Conservation (phyloP, 257 asterid species). For the Forsythia viridissima region DNA sequence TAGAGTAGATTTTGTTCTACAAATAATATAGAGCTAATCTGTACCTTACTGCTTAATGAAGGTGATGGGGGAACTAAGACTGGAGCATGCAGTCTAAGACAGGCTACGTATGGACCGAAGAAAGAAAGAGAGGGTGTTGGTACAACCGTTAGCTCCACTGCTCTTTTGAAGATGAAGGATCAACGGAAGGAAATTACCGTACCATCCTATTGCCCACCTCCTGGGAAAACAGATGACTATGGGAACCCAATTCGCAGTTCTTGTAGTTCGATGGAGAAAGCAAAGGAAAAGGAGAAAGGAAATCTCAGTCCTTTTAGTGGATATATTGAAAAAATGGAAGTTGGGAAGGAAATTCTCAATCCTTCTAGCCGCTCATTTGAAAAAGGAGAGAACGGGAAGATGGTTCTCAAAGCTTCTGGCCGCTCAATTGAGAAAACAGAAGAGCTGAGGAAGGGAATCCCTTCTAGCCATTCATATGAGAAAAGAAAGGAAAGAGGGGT, state of each 20-base stretch:
- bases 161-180: constrained; percentile 37
- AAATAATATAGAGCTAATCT: constrained; percentile 6
- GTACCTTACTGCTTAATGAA: constrained; percentile 29
- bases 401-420: constrained; percentile 17
- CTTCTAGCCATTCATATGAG: constrained; percentile 19
- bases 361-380: not conserved
- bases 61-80: constrained; percentile 36
- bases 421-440: constrained; percentile 28
- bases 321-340: not conserved
- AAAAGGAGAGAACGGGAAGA: constrained; percentile 12
- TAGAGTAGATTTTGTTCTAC: constrained; percentile 3
- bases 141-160: constrained; percentile 22
- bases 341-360: not conserved
- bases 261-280: constrained; percentile 14
- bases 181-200: constrained; percentile 42
- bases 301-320: not conserved
- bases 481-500: constrained; percentile 9
- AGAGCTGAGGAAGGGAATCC: constrained; percentile 26
- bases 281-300: not conserved
- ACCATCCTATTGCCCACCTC: constrained; percentile 22
- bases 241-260: constrained; percentile 8
- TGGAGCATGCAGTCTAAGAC: constrained; percentile 21
- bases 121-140: constrained; percentile 20
- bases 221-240: constrained; percentile 21
- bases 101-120: constrained; percentile 18